phyloP scores from a whole-genome alignment of 169 alveolate genomes.

The Ichthyophthirius multifiliis region DNA sequence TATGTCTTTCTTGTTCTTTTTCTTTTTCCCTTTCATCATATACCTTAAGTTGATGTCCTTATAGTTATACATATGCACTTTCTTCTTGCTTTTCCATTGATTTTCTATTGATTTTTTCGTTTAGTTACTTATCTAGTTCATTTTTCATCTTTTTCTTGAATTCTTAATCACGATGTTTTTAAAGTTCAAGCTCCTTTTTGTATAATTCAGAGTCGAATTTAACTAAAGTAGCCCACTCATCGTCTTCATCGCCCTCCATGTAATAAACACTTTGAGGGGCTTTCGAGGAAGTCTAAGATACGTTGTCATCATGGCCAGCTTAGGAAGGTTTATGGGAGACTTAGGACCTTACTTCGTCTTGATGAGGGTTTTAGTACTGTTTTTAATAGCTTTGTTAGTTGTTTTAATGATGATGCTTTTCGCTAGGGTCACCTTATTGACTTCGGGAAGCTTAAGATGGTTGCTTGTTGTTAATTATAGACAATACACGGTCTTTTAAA shows the following conservation, averaged over 20 bases:
- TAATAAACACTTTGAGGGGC: conserved; percentile 37
- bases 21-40: conserved; percentile 41
- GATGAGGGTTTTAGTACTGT: not conserved
- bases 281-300: conserved; percentile 30
- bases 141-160: conserved; percentile 38
- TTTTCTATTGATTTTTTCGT: conserved; percentile 22
- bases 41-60: conserved; percentile 15
- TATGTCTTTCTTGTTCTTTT: conserved; percentile 15
- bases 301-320: not conserved
- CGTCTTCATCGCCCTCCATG: conserved; percentile 46
- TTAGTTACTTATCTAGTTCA: conserved; percentile 37
- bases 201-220: conserved; percentile 43
- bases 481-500: conserved; percentile 15
- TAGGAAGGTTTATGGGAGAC: not conserved
- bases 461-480: conserved; percentile 7
- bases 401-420: not conserved
- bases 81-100: conserved; percentile 19
- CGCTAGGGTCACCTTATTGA: not conserved
- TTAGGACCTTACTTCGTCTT: not conserved
- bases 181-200: conserved; percentile 32
- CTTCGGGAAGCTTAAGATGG: not conserved
- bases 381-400: not conserved
- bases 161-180: conserved; percentile 15
- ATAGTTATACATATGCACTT: conserved; percentile 31
- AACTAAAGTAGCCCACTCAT: conserved; percentile 47